Conservation (phyloP, 108 stramenopile species). For the Skeletonema marinoi region DNA sequence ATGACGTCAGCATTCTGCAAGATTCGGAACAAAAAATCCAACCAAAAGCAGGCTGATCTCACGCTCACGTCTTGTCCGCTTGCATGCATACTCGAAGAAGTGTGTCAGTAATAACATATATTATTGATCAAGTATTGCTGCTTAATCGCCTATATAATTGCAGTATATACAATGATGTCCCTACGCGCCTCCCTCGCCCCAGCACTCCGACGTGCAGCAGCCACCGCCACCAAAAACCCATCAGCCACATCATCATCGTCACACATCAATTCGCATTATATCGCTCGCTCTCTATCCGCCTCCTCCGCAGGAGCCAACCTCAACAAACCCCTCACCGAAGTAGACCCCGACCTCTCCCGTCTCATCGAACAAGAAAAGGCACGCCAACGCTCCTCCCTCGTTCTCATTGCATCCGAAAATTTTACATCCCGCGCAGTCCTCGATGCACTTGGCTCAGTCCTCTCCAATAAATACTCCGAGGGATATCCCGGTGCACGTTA, state of each 20-base stretch:
- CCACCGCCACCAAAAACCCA: slow-evolving; percentile 12
- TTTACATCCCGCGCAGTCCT: slow-evolving; percentile 96
- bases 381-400: slow-evolving; percentile 89
- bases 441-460: slow-evolving; percentile 96
- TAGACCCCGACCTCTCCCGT: slow-evolving; percentile 89
- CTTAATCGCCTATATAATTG: too few relatives aligned
- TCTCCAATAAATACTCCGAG: slow-evolving; percentile 97
- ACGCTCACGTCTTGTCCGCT: too few relatives aligned
- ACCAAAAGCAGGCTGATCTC: too few relatives aligned
- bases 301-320: slow-evolving; percentile 64
- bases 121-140: too few relatives aligned
- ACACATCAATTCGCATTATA: neutral
- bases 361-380: slow-evolving; percentile 96
- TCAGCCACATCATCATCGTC: slow-evolving; percentile 24
- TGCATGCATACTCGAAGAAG: too few relatives aligned
- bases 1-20: too few relatives aligned
- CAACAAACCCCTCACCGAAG: slow-evolving; percentile 85
- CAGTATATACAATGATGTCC: slow-evolving; percentile 24
- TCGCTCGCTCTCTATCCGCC: slow-evolving; percentile 11
- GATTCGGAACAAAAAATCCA: too few relatives aligned
- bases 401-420: slow-evolving; percentile 95
- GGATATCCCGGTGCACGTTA: slow-evolving; percentile 96
- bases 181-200: slow-evolving; percentile 38
- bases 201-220: slow-evolving; percentile 38
- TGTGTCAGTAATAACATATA: too few relatives aligned